Evolutionary conservation across 2,329 filamentous ascomycete species (phyloP), one percentile per base, ranked within the genome.

Genomic region (Parafenestella ontariensis): DNA sequence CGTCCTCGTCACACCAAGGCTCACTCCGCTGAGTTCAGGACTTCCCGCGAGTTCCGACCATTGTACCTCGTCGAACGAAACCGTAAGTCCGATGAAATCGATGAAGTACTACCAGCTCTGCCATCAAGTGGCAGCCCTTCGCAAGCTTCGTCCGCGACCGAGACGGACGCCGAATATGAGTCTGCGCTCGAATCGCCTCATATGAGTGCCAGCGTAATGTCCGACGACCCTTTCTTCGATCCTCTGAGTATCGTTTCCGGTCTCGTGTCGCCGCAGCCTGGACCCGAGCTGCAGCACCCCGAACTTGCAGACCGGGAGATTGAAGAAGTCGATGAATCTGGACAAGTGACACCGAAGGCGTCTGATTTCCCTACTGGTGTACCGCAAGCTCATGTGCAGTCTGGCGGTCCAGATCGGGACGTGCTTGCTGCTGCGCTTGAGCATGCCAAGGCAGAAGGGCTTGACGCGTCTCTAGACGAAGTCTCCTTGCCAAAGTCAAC

Each of bases 61-160:
- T 78, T 97, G 8, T 94, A 90, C 75, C 86, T 96, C 20, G 85
- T 96, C 6, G 90, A 96, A 73, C 87, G 81, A 26, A 85, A 74
- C 40, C 62, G 72, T 20, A 75, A 76, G 49, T 61, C 68, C 18
- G 57, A 65, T 20, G 71, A 73, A 31, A 49, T 70, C 13, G 65
- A 68, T 5, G 75, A 81, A 37, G 67, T 78, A 3, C 72, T 86
- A 1, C 84, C 85, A 6, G 82, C 81, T 24, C 75, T 87, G 13
- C 82, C 80, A 11, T 76, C 77, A 0, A 82, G 80, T 59, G 75
- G 76, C 13, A 75, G 76, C 3, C 75, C 78, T 1, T 72, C 69
- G 3, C 52, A 50, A 21, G 61, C 68, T 13, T 64, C 62, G 8
- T 72, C 73, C 11, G 76, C 76, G 15, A 74, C 75, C 13, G 75